Base-by-base conservation (phyloP, 2,329 filamentous ascomycete species). In the Fusarium abutilonis region DNA sequence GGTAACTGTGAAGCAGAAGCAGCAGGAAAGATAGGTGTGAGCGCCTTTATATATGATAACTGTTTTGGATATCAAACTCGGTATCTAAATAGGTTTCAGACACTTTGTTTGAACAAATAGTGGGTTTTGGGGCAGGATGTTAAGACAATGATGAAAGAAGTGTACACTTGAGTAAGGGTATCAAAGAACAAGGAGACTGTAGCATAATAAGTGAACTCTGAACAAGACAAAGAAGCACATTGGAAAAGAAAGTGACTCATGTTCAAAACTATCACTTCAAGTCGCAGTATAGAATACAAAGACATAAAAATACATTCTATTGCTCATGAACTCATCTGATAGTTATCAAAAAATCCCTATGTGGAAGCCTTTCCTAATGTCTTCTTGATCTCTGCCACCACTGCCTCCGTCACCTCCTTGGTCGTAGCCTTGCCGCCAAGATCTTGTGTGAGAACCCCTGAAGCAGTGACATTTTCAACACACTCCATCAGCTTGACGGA, bases 391-490 rank as follows among this genome's bases (percentile, higher is more conserved):
- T 63, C 67, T 6, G 59, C 51, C 14, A 73, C 64, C 2, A 77
- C 72, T 4, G 76, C 76, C 28, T 63, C 67, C 3, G 75, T 77
- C 3, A 77, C 74, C 42, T 74, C 71, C 48, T 71, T 73, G 0
- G 76, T 78, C 1, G 67, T 76, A 1, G 76, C 71, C n/a, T 48
- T 71, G 0, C 84, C 84, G 1, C 83, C 84, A 4, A 86, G 73
- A 71, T 87, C 83, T 6, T 76, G 76, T 0, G 84, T 86, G 28
- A 80, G 70, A n/a, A 84, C 73, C 0, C 82, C 82, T 8, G 75
- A 76, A 55, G 81, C 82, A 26, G 79, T 83, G 0, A 86, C 82
- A 4, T 73, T 76, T 69, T 86, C 83, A 0, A 86, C 81, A 8
- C 77, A 78, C 5, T 80, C 76, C 75, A 87, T 79, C 49, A 86